phyloP scores from a whole-genome alignment of 805 yeast species.

The Torulaspora maleeae region DNA sequence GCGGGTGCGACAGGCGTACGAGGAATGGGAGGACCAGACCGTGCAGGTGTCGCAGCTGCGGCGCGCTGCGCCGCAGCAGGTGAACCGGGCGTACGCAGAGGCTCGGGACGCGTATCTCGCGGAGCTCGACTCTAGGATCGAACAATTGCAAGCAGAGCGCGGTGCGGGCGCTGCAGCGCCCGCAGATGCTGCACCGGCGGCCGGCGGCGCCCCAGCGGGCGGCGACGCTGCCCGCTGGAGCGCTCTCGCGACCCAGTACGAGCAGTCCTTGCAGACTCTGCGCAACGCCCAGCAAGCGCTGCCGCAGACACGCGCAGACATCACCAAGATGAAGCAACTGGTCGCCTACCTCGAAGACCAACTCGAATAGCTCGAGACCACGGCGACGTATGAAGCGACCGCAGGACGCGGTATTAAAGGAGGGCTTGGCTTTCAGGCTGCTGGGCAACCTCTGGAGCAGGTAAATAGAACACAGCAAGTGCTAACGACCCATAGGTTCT shows the following conservation, averaged over 20 bases:
- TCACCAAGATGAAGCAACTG: constrained; percentile 30
- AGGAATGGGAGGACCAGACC: constrained; percentile 58
- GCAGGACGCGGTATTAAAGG: background rate
- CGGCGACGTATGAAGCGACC: background rate
- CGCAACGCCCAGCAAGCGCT: constrained; percentile 15
- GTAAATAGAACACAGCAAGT: background rate
- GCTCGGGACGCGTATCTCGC: constrained; percentile 28
- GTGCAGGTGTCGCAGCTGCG: constrained; percentile 53
- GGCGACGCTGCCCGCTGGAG: constrained; percentile 3
- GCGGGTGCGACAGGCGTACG: constrained; percentile 50
- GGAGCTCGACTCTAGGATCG: constrained; percentile 24
- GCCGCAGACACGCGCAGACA: constrained; percentile 28
- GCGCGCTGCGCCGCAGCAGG: constrained; percentile 45
- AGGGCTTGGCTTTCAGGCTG: constrained; percentile 2
- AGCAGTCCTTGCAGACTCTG: constrained; percentile 13
- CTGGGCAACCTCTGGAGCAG: background rate
- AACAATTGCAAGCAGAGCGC: constrained; percentile 6
- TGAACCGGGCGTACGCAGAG: constrained; percentile 37
- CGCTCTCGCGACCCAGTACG: constrained; percentile 5
- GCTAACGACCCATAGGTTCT: background rate
- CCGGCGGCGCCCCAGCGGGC: constrained; percentile 1
- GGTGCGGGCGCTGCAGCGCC: constrained; percentile 2
- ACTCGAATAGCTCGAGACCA: background rate
- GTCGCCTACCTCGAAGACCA: constrained; percentile 21
- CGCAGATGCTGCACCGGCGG: too few species aligned